These are phyloP conservation scores for Medicago ruthenica DNA, from an alignment of 306 rosid genomes.

Conservation along the genomic window DNA sequence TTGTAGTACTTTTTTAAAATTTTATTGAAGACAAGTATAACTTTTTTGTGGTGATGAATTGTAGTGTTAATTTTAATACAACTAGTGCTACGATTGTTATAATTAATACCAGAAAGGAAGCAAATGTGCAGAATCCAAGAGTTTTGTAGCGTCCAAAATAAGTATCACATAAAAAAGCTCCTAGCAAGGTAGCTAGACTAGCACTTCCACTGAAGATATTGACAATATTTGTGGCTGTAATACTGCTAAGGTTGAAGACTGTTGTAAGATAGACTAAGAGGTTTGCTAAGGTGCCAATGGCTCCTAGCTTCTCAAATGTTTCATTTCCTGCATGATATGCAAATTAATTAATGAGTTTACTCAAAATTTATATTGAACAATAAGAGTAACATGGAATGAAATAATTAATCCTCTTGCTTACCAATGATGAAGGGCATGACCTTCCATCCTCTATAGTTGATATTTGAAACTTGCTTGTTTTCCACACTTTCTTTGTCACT, in stretches of 20 bases:
- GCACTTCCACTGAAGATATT: conserved; percentile 79
- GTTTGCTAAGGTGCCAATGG: conserved; percentile 77
- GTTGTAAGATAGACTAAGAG: conserved; percentile 76
- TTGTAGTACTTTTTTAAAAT: too few relatives aligned
- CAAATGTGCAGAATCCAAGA: conserved; percentile 60
- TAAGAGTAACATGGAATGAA: neutral
- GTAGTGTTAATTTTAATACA: too few relatives aligned
- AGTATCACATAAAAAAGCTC: conserved; percentile 82
- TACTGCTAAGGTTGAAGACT: conserved; percentile 74
- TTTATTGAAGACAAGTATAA: too few relatives aligned
- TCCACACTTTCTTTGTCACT: conserved; percentile 43
- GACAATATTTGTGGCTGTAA: conserved; percentile 70
- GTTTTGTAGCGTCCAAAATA: conserved; percentile 89
- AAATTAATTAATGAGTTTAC: neutral
- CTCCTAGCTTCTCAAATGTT: conserved; percentile 91
- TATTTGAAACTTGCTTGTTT: conserved; percentile 41
- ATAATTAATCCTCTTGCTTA: conserved; percentile 29
- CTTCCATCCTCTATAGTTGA: conserved; percentile 82
- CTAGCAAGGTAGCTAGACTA: conserved; percentile 68
- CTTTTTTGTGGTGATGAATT: too few relatives aligned
- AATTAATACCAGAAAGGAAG: conserved; percentile 72
- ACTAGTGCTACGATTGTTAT: neutral
- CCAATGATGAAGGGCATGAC: conserved; percentile 90
- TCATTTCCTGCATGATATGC: conserved; percentile 73
- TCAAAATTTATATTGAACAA: conserved; percentile 9